Evolutionary conservation across 345 rosid species (phyloP), one percentile per base, ranked within the genome.

Genomic region (Brassica carinata): DNA sequence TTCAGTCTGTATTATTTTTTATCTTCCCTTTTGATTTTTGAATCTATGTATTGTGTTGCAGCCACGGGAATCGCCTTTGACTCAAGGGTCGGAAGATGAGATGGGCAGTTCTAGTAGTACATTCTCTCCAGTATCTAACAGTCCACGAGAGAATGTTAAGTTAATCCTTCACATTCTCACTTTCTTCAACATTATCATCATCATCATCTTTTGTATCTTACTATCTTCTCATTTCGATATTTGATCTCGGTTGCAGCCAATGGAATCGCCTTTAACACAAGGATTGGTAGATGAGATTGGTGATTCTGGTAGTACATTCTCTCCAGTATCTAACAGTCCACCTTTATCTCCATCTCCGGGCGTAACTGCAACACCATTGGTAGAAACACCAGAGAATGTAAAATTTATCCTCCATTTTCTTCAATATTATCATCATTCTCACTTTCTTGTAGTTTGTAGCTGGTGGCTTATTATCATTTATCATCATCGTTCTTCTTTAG

Each of bases 31-130:
- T 17, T 5, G 10, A 19, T 58, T 11, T 45, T 45, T 1, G 15
- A 23, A 48, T 48, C 55, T 4, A 48, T 48, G 17, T 48, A 19
- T 67, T 19, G 15, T 76, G 23, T 61, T 68, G 78, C 83, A 87
- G 90, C 81, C 80, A 64, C 77, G 55, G 64, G 84, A 76, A 79
- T 82, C 64, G 51, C 64, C 45, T 15, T 84, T 82, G 69, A 65
- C 73, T 45, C 78, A 76, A 68, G 80, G 65, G 23, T 38, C 27
- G 5, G 83, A 68, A 45, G 48, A 61, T 68, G 71, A 75, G 59
- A 74, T 64, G 65, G n/a, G 51, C 40, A 79, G 75, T 33, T 43
- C 74, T 72, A 86, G 87, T 72, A 23, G 8, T 14, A 17, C 31
- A 40, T 9, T 40, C 48, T 57, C 48, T 31, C 34, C 51, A 71